Conservation (phyloP, 2,329 filamentous ascomycete genomes). For the Xylaria sp. region DNA sequence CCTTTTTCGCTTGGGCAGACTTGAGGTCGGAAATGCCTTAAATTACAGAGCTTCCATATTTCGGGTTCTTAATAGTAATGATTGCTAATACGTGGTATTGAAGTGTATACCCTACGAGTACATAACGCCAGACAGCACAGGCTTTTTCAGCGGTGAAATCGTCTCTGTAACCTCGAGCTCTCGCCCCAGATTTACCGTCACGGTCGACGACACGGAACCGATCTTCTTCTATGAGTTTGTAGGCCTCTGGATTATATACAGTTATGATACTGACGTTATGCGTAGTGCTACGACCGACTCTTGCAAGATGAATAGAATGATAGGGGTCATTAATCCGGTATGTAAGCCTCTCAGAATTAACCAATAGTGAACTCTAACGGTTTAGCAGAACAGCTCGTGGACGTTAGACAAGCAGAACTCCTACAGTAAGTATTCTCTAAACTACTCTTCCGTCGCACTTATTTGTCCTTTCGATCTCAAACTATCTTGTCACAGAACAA, state of each 20-base stretch:
- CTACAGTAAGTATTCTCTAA: background rate
- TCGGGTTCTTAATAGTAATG: too few species aligned
- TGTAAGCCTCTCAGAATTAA: background rate
- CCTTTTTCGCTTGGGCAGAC: too few species aligned
- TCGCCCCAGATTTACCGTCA: constrained; percentile 13
- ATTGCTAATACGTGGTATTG: too few species aligned
- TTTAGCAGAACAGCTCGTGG: constrained; percentile 16
- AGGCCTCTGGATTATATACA: background rate
- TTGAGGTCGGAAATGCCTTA: too few species aligned
- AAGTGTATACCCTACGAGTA: constrained; percentile 31
- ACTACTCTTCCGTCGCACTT: background rate
- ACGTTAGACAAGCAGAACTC: constrained; percentile 14
- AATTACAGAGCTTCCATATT: too few species aligned
- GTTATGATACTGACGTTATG: background rate
- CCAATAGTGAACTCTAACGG: background rate
- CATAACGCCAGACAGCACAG: background rate
- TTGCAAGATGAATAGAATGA: constrained; percentile 23
- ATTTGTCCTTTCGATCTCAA: background rate
- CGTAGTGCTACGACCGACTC: constrained; percentile 14
- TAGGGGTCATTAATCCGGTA: constrained; percentile 32
- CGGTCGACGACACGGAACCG: constrained; percentile 25
- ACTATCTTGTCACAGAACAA: background rate
- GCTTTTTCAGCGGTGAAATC: constrained; percentile 23
- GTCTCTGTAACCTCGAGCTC: background rate
- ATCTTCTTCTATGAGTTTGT: constrained; percentile 31